These are phyloP conservation scores for Ascoidea tarda DNA, from an alignment of 805 yeast species.

Conservation along the genomic window DNA sequence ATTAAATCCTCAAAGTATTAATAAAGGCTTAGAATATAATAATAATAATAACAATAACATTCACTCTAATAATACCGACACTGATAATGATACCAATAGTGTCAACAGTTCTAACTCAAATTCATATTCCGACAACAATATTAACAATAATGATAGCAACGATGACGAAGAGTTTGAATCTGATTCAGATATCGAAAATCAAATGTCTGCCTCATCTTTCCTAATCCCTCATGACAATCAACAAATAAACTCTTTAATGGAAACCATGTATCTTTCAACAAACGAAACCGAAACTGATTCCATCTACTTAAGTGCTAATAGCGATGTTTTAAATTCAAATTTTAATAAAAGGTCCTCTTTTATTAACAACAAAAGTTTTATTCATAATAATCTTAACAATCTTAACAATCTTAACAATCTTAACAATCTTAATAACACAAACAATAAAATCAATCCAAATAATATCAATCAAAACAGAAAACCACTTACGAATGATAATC, in stretches of 20 bases:
- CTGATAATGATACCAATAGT: constrained; percentile 15
- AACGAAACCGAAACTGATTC: constrained; percentile 1
- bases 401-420: background rate
- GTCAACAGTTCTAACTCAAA: background rate
- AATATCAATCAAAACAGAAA: too few relatives aligned
- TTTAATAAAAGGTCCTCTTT: too few relatives aligned
- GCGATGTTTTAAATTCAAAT: constrained; percentile 4
- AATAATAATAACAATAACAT: background rate
- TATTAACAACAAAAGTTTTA: background rate
- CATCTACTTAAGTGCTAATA: constrained; percentile 10
- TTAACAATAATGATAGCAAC: constrained; percentile 20
- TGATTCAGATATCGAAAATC: constrained; percentile 20
- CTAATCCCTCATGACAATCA: constrained; percentile 5
- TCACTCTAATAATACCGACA: constrained; percentile 3
- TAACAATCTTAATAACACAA: background rate
- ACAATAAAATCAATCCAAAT: background rate
- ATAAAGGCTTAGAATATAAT: constrained; percentile 9
- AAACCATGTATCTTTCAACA: background rate
- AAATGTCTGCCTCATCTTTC: constrained; percentile 19
- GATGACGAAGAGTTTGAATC: constrained; percentile 12
- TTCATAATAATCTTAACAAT: background rate
- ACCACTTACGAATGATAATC: background rate
- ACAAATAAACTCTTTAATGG: background rate
- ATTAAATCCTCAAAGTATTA: constrained; percentile 23
- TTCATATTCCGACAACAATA: constrained; percentile 12